These are phyloP conservation scores for Dryas integrifolia DNA, from an alignment of 331 rosid species.

Conservation along the genomic window DNA sequence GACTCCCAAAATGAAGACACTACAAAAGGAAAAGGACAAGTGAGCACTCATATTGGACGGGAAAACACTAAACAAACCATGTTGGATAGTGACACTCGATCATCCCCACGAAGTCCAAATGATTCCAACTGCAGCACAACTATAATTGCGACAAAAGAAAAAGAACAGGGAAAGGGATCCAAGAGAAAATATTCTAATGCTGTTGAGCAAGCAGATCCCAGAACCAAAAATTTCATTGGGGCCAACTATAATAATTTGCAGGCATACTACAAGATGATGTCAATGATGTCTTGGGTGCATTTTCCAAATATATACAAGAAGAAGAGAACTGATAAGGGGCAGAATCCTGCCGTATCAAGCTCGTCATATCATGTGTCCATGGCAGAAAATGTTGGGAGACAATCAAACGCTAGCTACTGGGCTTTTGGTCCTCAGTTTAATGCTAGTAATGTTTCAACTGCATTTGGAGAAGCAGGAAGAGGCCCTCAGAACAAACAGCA, in stretches of 20 bases:
- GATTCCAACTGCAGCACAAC: conserved; percentile 31
- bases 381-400: conserved; percentile 30
- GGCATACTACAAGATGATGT: conserved; percentile 39
- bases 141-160: conserved; percentile 21
- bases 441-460: conserved; percentile 21
- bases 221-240: conserved; percentile 41
- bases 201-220: conserved; percentile 33
- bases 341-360: conserved; percentile 30
- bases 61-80: conserved; percentile 17
- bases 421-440: conserved; percentile 31
- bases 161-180: conserved; percentile 34
- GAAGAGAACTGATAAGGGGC: conserved; percentile 60
- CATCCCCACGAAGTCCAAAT: conserved; percentile 24
- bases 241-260: conserved; percentile 41
- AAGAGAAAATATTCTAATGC: conserved; percentile 38
- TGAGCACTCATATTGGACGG: conserved; percentile 29
- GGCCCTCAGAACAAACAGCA: conserved; percentile 30
- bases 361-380: conserved; percentile 31
- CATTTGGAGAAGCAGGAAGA: conserved; percentile 28
- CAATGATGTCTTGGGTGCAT: conserved; percentile 29
- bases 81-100: conserved; percentile 18
- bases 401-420: conserved; percentile 35
- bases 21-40: conserved; percentile 33
- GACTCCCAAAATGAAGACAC: conserved; percentile 19
- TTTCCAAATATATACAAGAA: conserved; percentile 59